Conservation (phyloP, 305 asterid genomes). For the Salvia sclarea region DNA sequence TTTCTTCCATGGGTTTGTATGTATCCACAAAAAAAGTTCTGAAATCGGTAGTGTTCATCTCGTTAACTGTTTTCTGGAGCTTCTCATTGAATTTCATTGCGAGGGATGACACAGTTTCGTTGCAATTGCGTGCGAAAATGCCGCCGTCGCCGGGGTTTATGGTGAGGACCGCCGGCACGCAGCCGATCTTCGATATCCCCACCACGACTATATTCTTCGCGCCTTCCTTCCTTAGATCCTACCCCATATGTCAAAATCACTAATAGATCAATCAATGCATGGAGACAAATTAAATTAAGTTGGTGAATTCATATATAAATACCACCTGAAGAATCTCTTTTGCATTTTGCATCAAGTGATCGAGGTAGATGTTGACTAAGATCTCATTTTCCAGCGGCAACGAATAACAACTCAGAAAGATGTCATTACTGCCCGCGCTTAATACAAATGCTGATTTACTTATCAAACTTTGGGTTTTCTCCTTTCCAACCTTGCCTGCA, state of each 20-base stretch:
- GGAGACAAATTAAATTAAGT: too few relatives aligned
- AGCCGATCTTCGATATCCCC: conserved; percentile 63
- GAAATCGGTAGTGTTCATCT: conserved; percentile 17
- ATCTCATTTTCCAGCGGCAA: too few relatives aligned
- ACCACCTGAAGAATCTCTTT: conserved; percentile 41
- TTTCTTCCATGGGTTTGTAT: conserved; percentile 38
- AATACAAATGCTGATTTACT: conserved; percentile 34
- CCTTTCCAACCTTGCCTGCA: conserved; percentile 39
- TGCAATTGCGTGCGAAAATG: conserved; percentile 32
- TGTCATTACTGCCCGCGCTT: conserved; percentile 52
- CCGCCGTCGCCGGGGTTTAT: background rate
- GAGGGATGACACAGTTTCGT: conserved; percentile 24
- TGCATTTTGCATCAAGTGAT: conserved; percentile 30
- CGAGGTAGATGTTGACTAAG: conserved; percentile 36
- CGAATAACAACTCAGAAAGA: conserved; percentile 38
- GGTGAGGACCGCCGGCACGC: conserved; percentile 54
- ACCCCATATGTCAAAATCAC: background rate
- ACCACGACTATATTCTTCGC: conserved; percentile 44
- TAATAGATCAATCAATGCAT: too few relatives aligned
- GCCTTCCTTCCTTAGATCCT: conserved; percentile 50
- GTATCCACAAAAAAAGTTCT: conserved; percentile 34
- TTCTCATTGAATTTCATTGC: conserved; percentile 40
- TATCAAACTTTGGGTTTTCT: conserved; percentile 27
- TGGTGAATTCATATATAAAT: too few relatives aligned
- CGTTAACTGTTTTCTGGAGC: conserved; percentile 28